Percentiles rank a stretch among this genome's conserved stretches.
Conservation (phyloP, 148 eudicot species). For the Silene uniflora region DNA sequence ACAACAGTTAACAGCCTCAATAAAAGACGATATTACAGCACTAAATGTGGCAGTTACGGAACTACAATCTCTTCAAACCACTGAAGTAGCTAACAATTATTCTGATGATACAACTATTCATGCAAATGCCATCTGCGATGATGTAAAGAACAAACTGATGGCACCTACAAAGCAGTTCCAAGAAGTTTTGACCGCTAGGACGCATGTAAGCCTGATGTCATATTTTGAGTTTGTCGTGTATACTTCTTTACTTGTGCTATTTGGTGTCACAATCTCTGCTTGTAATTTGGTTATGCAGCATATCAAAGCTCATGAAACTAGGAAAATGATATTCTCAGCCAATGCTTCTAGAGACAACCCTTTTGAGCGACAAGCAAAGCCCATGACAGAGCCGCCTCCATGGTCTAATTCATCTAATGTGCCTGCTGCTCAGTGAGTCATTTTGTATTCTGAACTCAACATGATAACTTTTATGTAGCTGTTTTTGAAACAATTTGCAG, state of each 20-base stretch:
- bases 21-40: conserved; percentile 59
- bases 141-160: conserved; percentile 81
- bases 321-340: conserved; percentile 75
- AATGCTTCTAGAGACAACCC: conserved; percentile 59
- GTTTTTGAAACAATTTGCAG: background rate
- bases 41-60: conserved; percentile 75
- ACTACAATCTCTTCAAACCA: conserved; percentile 59
- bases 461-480: background rate
- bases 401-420: conserved; percentile 56
- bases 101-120: conserved; percentile 67
- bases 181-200: conserved; percentile 76
- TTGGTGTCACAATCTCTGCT: background rate
- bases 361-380: conserved; percentile 44
- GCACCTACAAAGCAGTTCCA: conserved; percentile 75
- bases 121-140: conserved; percentile 71
- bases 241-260: background rate
- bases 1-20: conserved; percentile 60
- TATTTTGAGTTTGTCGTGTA: background rate
- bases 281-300: conserved; percentile 36
- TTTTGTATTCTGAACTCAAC: background rate
- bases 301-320: conserved; percentile 76
- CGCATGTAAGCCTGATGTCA: conserved; percentile 44
- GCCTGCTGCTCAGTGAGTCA: conserved; percentile 41
- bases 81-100: conserved; percentile 50
- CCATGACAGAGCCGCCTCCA: conserved; percentile 70